Base-by-base conservation (phyloP, 305 asterid genomes). In the Fraxinus greggii region DNA sequence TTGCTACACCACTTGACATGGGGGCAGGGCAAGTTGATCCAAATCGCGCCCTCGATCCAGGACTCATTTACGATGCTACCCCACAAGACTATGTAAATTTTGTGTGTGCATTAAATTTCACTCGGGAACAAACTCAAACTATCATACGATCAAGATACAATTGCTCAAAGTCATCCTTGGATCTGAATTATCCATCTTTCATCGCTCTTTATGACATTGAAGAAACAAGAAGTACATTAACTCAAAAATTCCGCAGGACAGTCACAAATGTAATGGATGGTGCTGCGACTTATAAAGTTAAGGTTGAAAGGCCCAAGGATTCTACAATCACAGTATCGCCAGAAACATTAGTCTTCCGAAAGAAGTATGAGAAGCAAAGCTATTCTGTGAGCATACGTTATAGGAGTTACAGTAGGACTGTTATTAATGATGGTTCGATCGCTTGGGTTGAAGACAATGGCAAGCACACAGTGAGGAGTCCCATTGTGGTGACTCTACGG, bases 41-140 rank as follows among this genome's bases (percentile, higher is more conserved):
- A n/a, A 82, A 82, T 15, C 26, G 65, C 2, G 85, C 85, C 6
- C 85, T 82, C 73, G 85, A 83, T 51, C 85, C 82, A 19, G 85
- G 82, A 1, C 85, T 83, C 7, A 45, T 83, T n/a, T 78, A 83
- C 38, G 85, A 83, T 56, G 79, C 70, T 0, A 78, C 82, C 76
- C 26, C 85, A 33, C 82, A 36, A 21, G 85, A 78, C 65, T 83
- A 83, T 1, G 76, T 78, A 7, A 78, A 83, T 42, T 26, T 78
- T n/a, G 19, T 83, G 3, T 83, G 85, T 48, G 29, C 79, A 61
- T 48, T 83, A 79, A 83, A 83, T 59, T 78, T 24, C 54, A 78
- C 85, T 3, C 10, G 29, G 3, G 51, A 78, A 13, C 70, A 78
- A 26, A 83, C 75, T 78, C 69, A 8, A 36, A 54, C 75, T 5